These are phyloP conservation scores for Macadamia integrifolia DNA, from an alignment of 164 flowering plant species.

Conservation along the genomic window DNA sequence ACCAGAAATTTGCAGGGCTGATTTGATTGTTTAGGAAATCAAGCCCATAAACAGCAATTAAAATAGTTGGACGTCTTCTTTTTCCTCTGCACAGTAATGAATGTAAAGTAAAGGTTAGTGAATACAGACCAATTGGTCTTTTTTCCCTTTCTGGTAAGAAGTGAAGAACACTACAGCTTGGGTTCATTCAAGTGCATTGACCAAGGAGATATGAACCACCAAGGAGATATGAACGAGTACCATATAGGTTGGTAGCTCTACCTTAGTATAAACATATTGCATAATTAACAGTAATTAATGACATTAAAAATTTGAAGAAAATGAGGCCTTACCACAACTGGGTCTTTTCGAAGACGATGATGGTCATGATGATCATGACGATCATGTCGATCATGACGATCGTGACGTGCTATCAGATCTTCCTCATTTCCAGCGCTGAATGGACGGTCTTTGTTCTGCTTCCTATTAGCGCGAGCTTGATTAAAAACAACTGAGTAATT, in stretches of 20 bases:
- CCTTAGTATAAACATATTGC: no score
- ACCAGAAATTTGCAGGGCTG: no score
- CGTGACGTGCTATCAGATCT: slow-evolving; percentile 17
- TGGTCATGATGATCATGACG: no score
- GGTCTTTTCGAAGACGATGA: slow-evolving; percentile 6
- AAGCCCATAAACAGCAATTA: slow-evolving; percentile 11
- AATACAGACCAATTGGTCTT: neutral
- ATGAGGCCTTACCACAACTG: slow-evolving; percentile 20
- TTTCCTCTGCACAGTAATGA: slow-evolving; percentile 11
- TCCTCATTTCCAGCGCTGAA: slow-evolving; percentile 29
- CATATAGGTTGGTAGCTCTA: no score
- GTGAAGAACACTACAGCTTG: neutral
- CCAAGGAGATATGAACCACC: no score
- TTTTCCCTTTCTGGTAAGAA: neutral
- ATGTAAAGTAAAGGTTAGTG: slow-evolving; percentile 2
- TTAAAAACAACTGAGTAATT: slow-evolving; percentile 56
- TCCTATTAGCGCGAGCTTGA: slow-evolving; percentile 47
- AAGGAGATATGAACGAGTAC: no score
- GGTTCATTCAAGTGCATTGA: neutral
- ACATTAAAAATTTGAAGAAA: no score
- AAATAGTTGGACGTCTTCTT: slow-evolving; percentile 12
- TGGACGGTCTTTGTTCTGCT: slow-evolving; percentile 32
- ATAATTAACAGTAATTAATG: no score
- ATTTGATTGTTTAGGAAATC: neutral
- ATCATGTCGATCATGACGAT: neutral